Conservation (phyloP, 2,329 filamentous ascomycete species). For the Trichoderma atrobrunneum region DNA sequence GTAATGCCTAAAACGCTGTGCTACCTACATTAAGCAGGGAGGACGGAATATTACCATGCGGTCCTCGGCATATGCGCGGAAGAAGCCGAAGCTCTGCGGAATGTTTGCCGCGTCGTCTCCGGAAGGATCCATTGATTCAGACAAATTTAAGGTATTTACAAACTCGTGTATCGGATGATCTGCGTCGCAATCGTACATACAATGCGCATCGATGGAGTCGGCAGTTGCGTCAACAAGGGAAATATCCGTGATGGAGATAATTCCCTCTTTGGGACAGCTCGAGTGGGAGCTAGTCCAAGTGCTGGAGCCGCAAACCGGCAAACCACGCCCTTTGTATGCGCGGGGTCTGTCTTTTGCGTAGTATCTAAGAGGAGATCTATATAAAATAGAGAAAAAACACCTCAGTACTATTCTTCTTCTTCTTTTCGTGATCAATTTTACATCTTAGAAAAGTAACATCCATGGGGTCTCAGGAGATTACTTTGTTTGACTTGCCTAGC, state of each 20-base stretch:
- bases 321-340: not conserved
- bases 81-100: not conserved
- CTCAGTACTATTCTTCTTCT: not conserved
- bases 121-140: not conserved
- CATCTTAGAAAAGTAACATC: slow-evolving; percentile 22
- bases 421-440: not conserved
- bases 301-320: not conserved
- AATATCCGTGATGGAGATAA: not conserved
- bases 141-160: not conserved
- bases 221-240: not conserved
- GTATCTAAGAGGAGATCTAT: not conserved
- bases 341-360: not conserved
- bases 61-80: not conserved
- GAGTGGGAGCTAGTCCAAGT: not conserved
- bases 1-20: not conserved
- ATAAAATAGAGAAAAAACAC: not conserved
- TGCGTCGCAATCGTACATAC: not conserved
- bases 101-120: not conserved
- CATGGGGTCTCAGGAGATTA: slow-evolving; percentile 38
- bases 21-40: too few species aligned
- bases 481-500: slow-evolving; percentile 63
- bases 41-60: not conserved
- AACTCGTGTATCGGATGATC: not conserved
- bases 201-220: not conserved
- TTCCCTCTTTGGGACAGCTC: not conserved